Evolutionary conservation across 2,329 filamentous ascomycete genomes (phyloP).

Genomic region (Emydomyces testavorans): DNA sequence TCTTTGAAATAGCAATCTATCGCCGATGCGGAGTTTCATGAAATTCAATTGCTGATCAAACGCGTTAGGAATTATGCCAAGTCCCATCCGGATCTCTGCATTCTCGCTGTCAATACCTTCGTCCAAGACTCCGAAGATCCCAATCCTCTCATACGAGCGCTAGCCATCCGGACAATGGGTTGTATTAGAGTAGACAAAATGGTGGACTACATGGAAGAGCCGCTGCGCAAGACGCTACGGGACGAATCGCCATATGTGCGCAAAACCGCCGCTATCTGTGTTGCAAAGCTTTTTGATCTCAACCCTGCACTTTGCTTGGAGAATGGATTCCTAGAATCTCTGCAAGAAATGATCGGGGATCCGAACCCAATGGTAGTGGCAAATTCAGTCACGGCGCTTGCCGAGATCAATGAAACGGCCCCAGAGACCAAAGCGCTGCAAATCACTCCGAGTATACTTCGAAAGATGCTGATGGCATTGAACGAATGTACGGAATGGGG

Average conservation of each 20-base stretch:
- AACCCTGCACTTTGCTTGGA: constrained; percentile 88
- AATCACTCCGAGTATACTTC: constrained; percentile 70
- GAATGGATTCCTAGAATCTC: constrained; percentile 84
- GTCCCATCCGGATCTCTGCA: constrained; percentile 95
- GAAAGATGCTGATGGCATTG: constrained; percentile 90
- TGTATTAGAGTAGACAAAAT: constrained; percentile 98
- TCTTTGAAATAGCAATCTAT: neutral
- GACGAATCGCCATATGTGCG: constrained; percentile 98
- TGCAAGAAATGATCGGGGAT: constrained; percentile 94
- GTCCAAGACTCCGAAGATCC: constrained; percentile 98
- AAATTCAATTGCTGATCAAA: constrained; percentile 15
- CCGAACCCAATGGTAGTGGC: constrained; percentile 99
- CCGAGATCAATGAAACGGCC: constrained; percentile 80
- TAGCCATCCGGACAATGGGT: constrained; percentile 96
- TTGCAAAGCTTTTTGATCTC: constrained; percentile 93
- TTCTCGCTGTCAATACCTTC: constrained; percentile 97
- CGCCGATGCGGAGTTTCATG: neutral
- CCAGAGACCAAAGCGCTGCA: constrained; percentile 81
- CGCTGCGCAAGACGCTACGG: constrained; percentile 83
- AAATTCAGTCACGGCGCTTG: constrained; percentile 86
- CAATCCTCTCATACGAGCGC: constrained; percentile 84
- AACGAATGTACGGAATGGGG: constrained; percentile 99
- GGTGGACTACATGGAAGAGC: constrained; percentile 99
- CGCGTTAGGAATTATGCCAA: constrained; percentile 90
- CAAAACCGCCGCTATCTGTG: constrained; percentile 95